Conservation (phyloP, 371 early-diverging fungal genomes). For the Mortierella sp. region DNA sequence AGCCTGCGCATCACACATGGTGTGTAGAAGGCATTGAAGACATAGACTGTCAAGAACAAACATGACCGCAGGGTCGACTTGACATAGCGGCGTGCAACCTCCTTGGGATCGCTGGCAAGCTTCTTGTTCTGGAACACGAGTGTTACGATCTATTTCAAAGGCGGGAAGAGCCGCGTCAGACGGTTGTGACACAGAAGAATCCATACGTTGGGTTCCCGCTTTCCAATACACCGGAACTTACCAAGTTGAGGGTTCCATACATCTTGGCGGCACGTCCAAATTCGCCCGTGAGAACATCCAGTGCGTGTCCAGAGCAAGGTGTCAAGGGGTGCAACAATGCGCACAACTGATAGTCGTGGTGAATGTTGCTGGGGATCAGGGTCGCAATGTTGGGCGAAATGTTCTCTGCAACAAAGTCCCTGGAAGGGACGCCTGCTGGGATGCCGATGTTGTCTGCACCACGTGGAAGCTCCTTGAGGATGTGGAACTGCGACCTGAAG, state of each 20-base stretch:
- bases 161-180: no score
- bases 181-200: no score
- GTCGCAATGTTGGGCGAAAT: constrained; percentile 69
- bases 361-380: constrained; percentile 57
- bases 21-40: constrained; percentile 67
- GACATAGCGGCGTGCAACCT: constrained; percentile 47
- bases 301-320: constrained; percentile 60
- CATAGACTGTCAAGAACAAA: constrained; percentile 78
- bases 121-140: constrained; percentile 49
- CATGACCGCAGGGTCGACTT: constrained; percentile 74
- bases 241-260: constrained; percentile 78
- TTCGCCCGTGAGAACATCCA: constrained; percentile 59
- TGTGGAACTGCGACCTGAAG: constrained; percentile 53
- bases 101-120: constrained; percentile 46
- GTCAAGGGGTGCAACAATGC: constrained; percentile 78
- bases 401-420: constrained; percentile 62
- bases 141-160: constrained; percentile 33
- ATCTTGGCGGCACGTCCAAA: constrained; percentile 68
- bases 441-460: constrained; percentile 54
- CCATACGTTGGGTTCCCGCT: no score
- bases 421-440: constrained; percentile 58
- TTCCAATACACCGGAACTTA: constrained; percentile 42
- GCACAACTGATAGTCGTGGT: constrained; percentile 78
- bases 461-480: constrained; percentile 53
- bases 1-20: constrained; percentile 74